Conservation (phyloP, 129 eudicot genomes). For the Arctium minus region DNA sequence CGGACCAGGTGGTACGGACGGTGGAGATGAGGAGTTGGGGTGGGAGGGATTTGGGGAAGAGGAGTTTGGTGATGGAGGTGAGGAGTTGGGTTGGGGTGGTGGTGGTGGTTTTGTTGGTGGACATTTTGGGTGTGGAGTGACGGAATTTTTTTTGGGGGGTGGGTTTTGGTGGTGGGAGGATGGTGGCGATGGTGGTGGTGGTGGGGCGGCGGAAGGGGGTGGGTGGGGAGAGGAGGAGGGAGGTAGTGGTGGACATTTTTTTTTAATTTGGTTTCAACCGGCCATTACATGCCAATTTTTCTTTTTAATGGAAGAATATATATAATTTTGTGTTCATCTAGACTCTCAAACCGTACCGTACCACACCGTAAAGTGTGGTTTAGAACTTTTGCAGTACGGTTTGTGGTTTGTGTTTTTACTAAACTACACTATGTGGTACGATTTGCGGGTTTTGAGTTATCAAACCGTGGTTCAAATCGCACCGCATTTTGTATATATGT, state of each 20-base stretch:
- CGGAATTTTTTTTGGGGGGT: conserved; percentile 25
- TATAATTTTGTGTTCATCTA: too few relatives aligned
- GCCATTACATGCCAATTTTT: background rate
- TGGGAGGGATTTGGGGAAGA: conserved; percentile 88
- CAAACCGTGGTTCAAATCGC: too few relatives aligned
- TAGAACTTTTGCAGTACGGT: too few relatives aligned
- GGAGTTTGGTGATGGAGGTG: conserved; percentile 60
- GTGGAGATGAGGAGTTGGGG: conserved; percentile 96
- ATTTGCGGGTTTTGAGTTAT: too few relatives aligned
- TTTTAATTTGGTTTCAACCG: too few relatives aligned
- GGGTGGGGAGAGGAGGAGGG: conserved; percentile 39
- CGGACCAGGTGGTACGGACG: conserved; percentile 90
- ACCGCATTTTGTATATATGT: too few relatives aligned
- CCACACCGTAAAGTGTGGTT: too few relatives aligned
- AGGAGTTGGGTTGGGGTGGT: conserved; percentile 38
- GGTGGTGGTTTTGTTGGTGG: conserved; percentile 21
- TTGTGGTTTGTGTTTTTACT: too few relatives aligned
- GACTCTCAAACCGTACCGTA: background rate
- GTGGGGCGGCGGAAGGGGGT: conserved; percentile 11
- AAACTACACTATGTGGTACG: too few relatives aligned
- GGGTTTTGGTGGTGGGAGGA: conserved; percentile 10
- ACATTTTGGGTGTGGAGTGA: conserved; percentile 34
- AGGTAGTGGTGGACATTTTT: conserved; percentile 10
- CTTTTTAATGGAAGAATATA: background rate
- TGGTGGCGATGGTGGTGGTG: conserved; percentile 16